These are phyloP conservation scores for Candida silvatica DNA, from an alignment of 805 yeast species.

Conservation along the genomic window DNA sequence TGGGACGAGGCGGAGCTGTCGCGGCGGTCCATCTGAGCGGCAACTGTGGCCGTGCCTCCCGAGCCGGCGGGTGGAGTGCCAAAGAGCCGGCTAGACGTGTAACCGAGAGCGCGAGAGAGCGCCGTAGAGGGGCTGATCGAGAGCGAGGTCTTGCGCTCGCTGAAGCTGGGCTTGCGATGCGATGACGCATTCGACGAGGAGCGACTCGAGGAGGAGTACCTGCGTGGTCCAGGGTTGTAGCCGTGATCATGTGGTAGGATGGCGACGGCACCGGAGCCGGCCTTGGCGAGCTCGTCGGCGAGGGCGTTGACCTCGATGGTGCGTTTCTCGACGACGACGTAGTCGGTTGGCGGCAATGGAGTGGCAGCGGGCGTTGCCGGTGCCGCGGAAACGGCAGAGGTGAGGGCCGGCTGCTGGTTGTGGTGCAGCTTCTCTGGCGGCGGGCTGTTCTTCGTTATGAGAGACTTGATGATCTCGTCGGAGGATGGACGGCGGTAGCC, in stretches of 20 bases:
- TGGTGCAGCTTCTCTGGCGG: neutral
- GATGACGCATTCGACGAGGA: conserved; percentile 33
- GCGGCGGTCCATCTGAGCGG: conserved; percentile 4
- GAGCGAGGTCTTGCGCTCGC: conserved; percentile 57
- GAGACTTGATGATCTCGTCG: conserved; percentile 38
- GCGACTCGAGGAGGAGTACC: conserved; percentile 31
- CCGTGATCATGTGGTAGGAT: conserved; percentile 11
- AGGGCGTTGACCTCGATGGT: conserved; percentile 92
- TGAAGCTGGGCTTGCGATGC: conserved; percentile 52
- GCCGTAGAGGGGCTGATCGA: conserved; percentile 82
- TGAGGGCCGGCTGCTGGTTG: neutral
- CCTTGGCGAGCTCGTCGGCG: conserved; percentile 80
- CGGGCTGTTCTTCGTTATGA: conserved; percentile 20
- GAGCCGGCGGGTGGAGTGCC: conserved; percentile 29
- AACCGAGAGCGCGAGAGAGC: conserved; percentile 74
- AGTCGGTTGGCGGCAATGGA: conserved; percentile 71
- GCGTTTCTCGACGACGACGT: conserved; percentile 90
- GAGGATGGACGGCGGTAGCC: conserved; percentile 3
- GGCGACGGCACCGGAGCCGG: conserved; percentile 34
- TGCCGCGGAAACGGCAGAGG: no score
- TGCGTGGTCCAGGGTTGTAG: conserved; percentile 11
- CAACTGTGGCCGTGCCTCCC: neutral
- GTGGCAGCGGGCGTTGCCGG: conserved; percentile 1
- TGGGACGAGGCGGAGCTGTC: conserved; percentile 2
- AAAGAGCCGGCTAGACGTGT: conserved; percentile 82